A percentile compares a stretch with the other conserved stretches of the same genome.
phyloP scores from a whole-genome alignment of 352 stramenopile species.

The Phytopythium boreale region DNA sequence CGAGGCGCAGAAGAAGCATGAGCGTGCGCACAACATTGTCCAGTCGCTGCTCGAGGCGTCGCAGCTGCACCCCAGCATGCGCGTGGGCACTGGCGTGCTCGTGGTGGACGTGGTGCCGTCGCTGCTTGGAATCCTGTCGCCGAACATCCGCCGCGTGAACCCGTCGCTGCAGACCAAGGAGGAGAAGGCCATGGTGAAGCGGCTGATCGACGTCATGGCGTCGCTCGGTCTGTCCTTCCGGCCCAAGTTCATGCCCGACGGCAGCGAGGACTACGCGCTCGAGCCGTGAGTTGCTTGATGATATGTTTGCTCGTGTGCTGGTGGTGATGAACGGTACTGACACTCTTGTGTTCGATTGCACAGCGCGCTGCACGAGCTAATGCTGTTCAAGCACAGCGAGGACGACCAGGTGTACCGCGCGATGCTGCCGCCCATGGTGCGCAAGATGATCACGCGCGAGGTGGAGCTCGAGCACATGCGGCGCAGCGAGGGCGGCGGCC shows the following conservation, averaged over 20 bases:
- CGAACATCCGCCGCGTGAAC: constrained; percentile 58
- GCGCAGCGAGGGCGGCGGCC: constrained; percentile 40
- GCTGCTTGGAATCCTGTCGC: constrained; percentile 61
- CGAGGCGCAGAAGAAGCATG: constrained; percentile 48
- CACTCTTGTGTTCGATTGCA: constrained; percentile 3
- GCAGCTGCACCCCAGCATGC: constrained; percentile 54
- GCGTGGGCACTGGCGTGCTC: constrained; percentile 52
- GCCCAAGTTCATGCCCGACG: constrained; percentile 62
- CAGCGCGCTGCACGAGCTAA: constrained; percentile 69
- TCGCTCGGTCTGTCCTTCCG: constrained; percentile 74
- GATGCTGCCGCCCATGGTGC: constrained; percentile 55
- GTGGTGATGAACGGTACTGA: neutral
- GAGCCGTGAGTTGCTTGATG: constrained; percentile 58
- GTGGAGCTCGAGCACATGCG: constrained; percentile 81
- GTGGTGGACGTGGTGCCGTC: constrained; percentile 76
- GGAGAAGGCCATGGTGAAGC: constrained; percentile 62
- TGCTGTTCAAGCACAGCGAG: constrained; percentile 49
- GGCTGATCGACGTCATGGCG: constrained; percentile 77
- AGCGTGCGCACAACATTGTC: constrained; percentile 68
- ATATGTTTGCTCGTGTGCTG: constrained; percentile 1
- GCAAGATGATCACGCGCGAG: constrained; percentile 79
- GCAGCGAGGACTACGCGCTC: constrained; percentile 64
- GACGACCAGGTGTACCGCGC: constrained; percentile 19
- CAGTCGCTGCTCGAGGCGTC: constrained; percentile 60
- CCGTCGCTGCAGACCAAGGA: constrained; percentile 54